Conservation (phyloP, 2,329 filamentous ascomycete genomes). For the Graphilbum sp. region DNA sequence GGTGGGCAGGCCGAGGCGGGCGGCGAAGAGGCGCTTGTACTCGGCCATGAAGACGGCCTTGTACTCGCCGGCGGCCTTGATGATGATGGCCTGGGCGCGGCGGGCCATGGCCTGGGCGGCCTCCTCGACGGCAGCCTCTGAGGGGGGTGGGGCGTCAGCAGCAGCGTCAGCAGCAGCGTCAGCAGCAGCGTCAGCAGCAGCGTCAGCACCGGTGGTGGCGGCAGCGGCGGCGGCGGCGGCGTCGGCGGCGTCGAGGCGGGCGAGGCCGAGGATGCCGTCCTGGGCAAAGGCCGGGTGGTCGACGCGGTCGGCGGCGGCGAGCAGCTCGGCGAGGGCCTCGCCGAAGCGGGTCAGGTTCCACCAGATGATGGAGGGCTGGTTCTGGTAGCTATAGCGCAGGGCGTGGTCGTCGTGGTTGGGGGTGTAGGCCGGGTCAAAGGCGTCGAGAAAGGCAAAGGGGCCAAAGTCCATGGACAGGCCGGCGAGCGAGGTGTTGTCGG, state of each 20-base stretch:
- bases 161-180: conserved; percentile 18
- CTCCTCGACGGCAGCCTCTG: conserved; percentile 41
- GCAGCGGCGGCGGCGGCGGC: not conserved
- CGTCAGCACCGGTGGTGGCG: not conserved
- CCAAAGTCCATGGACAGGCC: conserved; percentile 89
- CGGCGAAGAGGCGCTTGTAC: conserved; percentile 73
- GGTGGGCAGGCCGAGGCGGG: conserved; percentile 50
- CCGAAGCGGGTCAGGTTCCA: conserved; percentile 92
- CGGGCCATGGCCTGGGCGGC: conserved; percentile 53
- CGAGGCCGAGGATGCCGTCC: conserved; percentile 41
- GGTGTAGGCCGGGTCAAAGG: conserved; percentile 87
- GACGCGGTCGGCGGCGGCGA: conserved; percentile 58
- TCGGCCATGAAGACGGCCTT: conserved; percentile 75
- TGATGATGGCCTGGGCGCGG: conserved; percentile 72
- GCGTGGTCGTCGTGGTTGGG: conserved; percentile 91
- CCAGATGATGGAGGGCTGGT: conserved; percentile 94
- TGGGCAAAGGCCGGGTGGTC: conserved; percentile 57
- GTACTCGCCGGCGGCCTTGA: conserved; percentile 69
- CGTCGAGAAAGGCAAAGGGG: conserved; percentile 94
- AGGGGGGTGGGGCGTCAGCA: no score
- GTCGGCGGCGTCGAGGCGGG: conserved; percentile 1
- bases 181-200: conserved; percentile 17
- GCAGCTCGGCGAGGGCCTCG: conserved; percentile 73
- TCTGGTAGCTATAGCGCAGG: conserved; percentile 79
- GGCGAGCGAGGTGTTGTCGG: conserved; percentile 86